Evolutionary conservation across 805 yeast genomes (phyloP).

Genomic region (Ogataea polymorpha): DNA sequence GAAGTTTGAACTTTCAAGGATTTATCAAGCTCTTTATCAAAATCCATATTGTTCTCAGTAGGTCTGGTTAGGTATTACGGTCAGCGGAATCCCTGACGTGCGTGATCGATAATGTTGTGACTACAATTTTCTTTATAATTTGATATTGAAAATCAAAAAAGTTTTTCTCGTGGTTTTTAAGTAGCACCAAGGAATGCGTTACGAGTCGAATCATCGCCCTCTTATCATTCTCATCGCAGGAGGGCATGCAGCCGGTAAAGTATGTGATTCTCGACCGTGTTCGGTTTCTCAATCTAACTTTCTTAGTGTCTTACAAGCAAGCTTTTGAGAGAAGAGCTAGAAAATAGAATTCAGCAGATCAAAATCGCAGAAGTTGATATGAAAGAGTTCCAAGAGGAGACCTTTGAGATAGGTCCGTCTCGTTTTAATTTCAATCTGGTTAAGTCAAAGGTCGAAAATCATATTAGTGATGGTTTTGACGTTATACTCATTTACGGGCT

Average conservation of each 20-base stretch:
- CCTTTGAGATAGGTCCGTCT: constrained; percentile 32
- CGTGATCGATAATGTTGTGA: too few species aligned
- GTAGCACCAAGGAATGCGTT: not conserved
- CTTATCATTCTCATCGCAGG: constrained; percentile 32
- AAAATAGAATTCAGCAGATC: constrained; percentile 18
- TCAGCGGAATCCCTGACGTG: too few species aligned
- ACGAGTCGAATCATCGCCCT: not conserved
- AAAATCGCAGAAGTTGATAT: constrained; percentile 24
- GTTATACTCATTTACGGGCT: constrained; percentile 66
- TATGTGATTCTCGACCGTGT: constrained; percentile 7
- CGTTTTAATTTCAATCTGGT: constrained; percentile 38
- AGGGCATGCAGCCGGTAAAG: constrained; percentile 37
- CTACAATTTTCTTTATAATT: too few species aligned
- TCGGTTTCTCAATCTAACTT: too few species aligned
- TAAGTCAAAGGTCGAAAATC: constrained; percentile 11
- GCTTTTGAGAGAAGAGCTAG: constrained; percentile 22
- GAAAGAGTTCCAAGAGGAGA: constrained; percentile 15
- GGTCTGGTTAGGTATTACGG: too few species aligned
- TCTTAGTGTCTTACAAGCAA: not conserved
- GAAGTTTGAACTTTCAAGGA: constrained; percentile 61
- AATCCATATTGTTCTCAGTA: constrained; percentile 41
- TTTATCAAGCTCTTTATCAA: constrained; percentile 58
- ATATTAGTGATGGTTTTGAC: constrained; percentile 19
- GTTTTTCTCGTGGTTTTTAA: too few species aligned
- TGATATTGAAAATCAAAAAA: too few species aligned